phyloP scores from a whole-genome alignment of 129 eudicot species.

The Ambrosia artemisiifolia region DNA sequence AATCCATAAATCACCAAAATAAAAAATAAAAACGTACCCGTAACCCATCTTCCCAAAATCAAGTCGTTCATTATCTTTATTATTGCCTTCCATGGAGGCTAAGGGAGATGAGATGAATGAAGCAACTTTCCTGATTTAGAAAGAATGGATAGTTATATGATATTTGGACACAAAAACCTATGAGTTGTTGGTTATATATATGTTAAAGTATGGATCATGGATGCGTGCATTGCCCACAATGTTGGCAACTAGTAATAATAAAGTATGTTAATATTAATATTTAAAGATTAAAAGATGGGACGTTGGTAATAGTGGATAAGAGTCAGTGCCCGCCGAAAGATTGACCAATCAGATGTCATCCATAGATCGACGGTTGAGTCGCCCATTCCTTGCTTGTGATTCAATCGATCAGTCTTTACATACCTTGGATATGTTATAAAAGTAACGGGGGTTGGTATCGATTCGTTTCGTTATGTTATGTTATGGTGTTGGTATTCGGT shows the following conservation, averaged over 20 bases:
- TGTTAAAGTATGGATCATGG: background rate
- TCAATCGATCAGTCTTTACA: background rate
- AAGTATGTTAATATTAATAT: background rate
- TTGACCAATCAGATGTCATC: constrained; percentile 30
- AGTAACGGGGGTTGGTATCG: no score
- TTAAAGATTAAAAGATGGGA: background rate
- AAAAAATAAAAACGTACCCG: constrained; percentile 67
- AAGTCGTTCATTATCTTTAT: constrained; percentile 56
- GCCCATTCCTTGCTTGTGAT: background rate
- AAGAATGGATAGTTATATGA: constrained; percentile 16
- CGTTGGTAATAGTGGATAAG: constrained; percentile 35
- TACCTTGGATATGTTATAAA: background rate
- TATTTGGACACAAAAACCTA: constrained; percentile 21
- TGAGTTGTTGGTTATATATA: background rate
- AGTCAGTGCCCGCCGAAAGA: constrained; percentile 31
- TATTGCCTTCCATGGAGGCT: constrained; percentile 64
- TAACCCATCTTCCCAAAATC: constrained; percentile 99
- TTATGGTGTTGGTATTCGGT: no score
- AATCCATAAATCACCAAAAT: background rate
- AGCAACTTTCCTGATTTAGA: constrained; percentile 26
- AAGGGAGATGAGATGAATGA: constrained; percentile 23
- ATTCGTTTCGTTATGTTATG: no score
- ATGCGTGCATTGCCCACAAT: constrained; percentile 31
- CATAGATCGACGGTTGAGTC: constrained; percentile 17
- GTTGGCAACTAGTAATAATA: constrained; percentile 6